Evolutionary conservation across 441 rosid species (phyloP).

Genomic region (Lepidium campestre): DNA sequence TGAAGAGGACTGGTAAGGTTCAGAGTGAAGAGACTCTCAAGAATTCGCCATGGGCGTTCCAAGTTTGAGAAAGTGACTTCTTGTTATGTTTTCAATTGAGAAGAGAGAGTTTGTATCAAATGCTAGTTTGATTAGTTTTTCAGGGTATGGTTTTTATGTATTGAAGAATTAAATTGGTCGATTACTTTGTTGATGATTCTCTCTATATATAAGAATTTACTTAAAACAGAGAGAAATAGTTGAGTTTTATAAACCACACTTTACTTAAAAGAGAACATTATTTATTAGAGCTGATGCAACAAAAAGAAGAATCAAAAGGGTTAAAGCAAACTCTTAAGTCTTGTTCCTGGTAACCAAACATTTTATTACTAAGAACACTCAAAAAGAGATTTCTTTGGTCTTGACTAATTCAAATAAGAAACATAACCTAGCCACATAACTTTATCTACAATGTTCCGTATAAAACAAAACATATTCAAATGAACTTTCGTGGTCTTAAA

Average conservation of each 20-base stretch:
- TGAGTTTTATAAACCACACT: conserved; percentile 1
- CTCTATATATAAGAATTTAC: background rate
- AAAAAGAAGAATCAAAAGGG: background rate
- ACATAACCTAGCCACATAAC: conserved; percentile 18
- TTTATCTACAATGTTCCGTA: conserved; percentile 21
- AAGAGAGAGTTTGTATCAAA: conserved; percentile 13
- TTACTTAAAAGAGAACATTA: background rate
- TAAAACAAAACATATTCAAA: conserved; percentile 23
- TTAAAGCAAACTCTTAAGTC: conserved; percentile 7
- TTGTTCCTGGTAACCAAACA: conserved; percentile 19
- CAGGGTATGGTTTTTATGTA: background rate
- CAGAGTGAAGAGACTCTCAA: conserved; percentile 63
- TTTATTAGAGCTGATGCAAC: background rate
- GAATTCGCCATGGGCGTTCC: conserved; percentile 88
- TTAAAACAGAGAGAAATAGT: background rate
- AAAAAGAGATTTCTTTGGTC: background rate
- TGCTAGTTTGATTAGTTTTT: conserved; percentile 20
- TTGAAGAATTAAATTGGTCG: background rate
- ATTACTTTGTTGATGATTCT: background rate
- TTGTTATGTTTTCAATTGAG: conserved; percentile 1
- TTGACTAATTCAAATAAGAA: conserved; percentile 13
- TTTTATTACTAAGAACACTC: conserved; percentile 13
- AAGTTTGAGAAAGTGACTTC: conserved; percentile 33
- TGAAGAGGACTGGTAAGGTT: conserved; percentile 35
- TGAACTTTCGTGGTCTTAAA: conserved; percentile 18